Conservation (phyloP, 2,329 filamentous ascomycete species). For the Monilinia fructigena region DNA sequence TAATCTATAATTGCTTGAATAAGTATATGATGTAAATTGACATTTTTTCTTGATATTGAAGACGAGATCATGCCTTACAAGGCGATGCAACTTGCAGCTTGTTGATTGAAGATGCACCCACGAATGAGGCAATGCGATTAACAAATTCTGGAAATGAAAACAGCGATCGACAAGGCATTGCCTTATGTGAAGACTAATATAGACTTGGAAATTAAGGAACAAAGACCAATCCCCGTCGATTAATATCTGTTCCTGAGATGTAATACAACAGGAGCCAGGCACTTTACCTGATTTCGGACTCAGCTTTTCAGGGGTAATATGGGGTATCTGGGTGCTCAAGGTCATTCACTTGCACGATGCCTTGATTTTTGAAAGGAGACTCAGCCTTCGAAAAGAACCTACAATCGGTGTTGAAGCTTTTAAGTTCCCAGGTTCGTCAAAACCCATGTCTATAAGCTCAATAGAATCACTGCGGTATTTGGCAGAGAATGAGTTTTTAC, state of each 20-base stretch:
- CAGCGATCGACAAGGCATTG: not conserved
- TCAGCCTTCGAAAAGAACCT: not conserved
- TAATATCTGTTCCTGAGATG: not conserved
- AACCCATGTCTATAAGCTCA: not conserved
- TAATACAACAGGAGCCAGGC: not conserved
- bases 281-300: not conserved
- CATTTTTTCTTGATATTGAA: not conserved
- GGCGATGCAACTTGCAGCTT: not conserved
- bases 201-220: not conserved
- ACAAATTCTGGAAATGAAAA: not conserved
- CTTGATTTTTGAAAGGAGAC: not conserved
- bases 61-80: not conserved
- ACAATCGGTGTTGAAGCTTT: not conserved
- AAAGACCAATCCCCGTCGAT: not conserved
- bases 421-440: not conserved
- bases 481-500: not conserved
- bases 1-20: not conserved
- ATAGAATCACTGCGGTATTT: not conserved
- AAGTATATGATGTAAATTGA: slow-evolving; percentile 8
- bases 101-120: not conserved
- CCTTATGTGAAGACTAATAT: slow-evolving; percentile 4
- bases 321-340: not conserved
- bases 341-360: not conserved
- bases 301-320: not conserved
- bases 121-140: not conserved